Percentiles rank a stretch among this genome's conserved stretches.
These are phyloP conservation scores for Xerocomus amazonicus DNA, from an alignment of 1,284 basidiomycete genomes.

Conservation along the genomic window DNA sequence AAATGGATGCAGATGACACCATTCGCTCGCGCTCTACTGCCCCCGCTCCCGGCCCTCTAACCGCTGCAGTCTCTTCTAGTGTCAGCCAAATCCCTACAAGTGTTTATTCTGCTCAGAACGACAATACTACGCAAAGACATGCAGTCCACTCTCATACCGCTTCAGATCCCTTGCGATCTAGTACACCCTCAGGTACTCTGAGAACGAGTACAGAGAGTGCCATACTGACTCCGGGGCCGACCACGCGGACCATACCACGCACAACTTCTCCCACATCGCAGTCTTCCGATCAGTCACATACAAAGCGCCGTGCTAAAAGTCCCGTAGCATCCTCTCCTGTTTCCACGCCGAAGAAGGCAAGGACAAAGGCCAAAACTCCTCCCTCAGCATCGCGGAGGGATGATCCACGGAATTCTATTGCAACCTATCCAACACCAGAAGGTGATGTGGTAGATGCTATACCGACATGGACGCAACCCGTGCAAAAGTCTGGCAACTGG, in stretches of 20 bases:
- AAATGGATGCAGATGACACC: constrained; percentile 17
- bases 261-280: constrained; percentile 27
- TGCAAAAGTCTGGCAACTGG: constrained; percentile 64
- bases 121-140: constrained; percentile 36
- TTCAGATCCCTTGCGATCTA: constrained; percentile 15
- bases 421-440: constrained; percentile 58
- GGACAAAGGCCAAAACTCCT: constrained; percentile 34
- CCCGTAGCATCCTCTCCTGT: constrained; percentile 36
- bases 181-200: constrained; percentile 25
- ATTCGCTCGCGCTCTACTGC: constrained; percentile 10
- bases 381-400: constrained; percentile 28
- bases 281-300: constrained; percentile 28
- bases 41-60: constrained; percentile 5
- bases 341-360: constrained; percentile 39
- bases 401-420: constrained; percentile 45
- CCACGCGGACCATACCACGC: constrained; percentile 18
- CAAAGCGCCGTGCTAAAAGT: constrained; percentile 45
- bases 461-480: constrained; percentile 73
- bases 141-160: constrained; percentile 36
- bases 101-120: constrained; percentile 3
- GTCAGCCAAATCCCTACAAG: constrained; percentile 30
- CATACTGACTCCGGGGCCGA: constrained; percentile 20
- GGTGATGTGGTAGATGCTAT: constrained; percentile 61
- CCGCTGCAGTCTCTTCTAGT: constrained; percentile 8
- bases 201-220: constrained; percentile 32